These are phyloP conservation scores for Colletotrichum somersetense DNA, from an alignment of 2,329 filamentous ascomycete species.

Conservation along the genomic window DNA sequence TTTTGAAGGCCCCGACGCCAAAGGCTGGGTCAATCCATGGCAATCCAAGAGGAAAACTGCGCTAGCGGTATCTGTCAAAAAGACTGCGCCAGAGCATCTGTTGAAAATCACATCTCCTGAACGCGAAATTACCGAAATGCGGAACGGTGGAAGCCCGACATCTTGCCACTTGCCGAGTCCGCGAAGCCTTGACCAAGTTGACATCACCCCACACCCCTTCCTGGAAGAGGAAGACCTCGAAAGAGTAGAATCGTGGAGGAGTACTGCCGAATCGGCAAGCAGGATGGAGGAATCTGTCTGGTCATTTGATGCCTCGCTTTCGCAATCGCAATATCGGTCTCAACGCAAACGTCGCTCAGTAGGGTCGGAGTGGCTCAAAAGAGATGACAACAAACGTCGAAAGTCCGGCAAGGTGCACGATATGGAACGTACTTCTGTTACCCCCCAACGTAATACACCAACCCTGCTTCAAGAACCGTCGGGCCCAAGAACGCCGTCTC, in stretches of 20 bases:
- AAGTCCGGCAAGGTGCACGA: slow-evolving; percentile 14
- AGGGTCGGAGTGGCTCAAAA: slow-evolving; percentile 51
- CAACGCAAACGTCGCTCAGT: slow-evolving; percentile 43
- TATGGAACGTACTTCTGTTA: neutral
- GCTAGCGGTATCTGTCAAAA: neutral
- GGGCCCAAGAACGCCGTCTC: neutral
- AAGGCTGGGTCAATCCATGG: slow-evolving; percentile 68
- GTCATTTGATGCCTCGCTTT: slow-evolving; percentile 44
- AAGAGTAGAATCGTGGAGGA: slow-evolving; percentile 52
- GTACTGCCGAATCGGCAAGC: slow-evolving; percentile 23
- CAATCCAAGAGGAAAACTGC: slow-evolving; percentile 47
- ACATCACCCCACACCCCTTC: slow-evolving; percentile 47
- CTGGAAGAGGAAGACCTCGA: slow-evolving; percentile 50
- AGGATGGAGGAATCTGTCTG: slow-evolving; percentile 35
- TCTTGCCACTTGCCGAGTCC: slow-evolving; percentile 58
- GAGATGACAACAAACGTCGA: slow-evolving; percentile 48
- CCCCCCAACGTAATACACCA: slow-evolving; percentile 2
- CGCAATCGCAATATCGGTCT: slow-evolving; percentile 43
- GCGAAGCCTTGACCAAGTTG: slow-evolving; percentile 54
- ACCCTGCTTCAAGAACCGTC: neutral
- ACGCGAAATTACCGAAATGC: slow-evolving; percentile 7
- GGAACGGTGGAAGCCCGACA: slow-evolving; percentile 8
- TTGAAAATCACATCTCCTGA: slow-evolving; percentile 4
- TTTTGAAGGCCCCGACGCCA: slow-evolving; percentile 57
- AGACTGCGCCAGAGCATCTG: slow-evolving; percentile 5